These are phyloP conservation scores for Hansenula lynferdii DNA, from an alignment of 1,139 yeast species.

Conservation along the genomic window DNA sequence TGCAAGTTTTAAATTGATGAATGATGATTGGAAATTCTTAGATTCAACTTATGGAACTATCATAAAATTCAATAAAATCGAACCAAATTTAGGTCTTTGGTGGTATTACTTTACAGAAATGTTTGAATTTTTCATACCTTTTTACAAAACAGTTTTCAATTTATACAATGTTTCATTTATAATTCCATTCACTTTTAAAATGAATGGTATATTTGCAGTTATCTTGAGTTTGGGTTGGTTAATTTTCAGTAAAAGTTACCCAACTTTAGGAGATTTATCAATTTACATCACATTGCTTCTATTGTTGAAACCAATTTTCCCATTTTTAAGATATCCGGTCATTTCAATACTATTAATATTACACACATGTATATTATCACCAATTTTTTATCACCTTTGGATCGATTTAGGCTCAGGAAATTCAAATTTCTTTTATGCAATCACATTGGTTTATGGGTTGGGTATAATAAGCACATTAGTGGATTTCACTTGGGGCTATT, in stretches of 20 bases:
- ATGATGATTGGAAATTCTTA: slow-evolving; percentile 49
- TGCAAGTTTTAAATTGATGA: slow-evolving; percentile 34
- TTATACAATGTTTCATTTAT: slow-evolving; percentile 64
- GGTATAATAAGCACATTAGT: slow-evolving; percentile 66
- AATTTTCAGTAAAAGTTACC: slow-evolving; percentile 77
- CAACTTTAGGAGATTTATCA: slow-evolving; percentile 82
- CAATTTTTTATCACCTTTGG: slow-evolving; percentile 93
- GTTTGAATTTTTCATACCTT: slow-evolving; percentile 83
- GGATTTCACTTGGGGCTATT: slow-evolving; percentile 80
- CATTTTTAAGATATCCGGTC: slow-evolving; percentile 39
- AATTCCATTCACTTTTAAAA: slow-evolving; percentile 69
- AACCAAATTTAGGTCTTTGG: slow-evolving; percentile 85
- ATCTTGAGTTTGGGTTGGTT: slow-evolving; percentile 62
- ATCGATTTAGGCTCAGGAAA: slow-evolving; percentile 92
- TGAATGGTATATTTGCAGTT: slow-evolving; percentile 69
- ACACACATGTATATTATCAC: slow-evolving; percentile 60
- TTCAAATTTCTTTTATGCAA: slow-evolving; percentile 93
- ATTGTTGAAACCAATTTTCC: slow-evolving; percentile 41
- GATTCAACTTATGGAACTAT: slow-evolving; percentile 58
- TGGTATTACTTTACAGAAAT: slow-evolving; percentile 97
- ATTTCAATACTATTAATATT: slow-evolving; percentile 39
- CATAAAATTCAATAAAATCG: slow-evolving; percentile 58
- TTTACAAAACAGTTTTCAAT: slow-evolving; percentile 82
- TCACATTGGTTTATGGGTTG: slow-evolving; percentile 75
- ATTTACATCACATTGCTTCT: slow-evolving; percentile 59